phyloP scores from a whole-genome alignment of 169 alveolate species.

The Neospora caninum region DNA sequence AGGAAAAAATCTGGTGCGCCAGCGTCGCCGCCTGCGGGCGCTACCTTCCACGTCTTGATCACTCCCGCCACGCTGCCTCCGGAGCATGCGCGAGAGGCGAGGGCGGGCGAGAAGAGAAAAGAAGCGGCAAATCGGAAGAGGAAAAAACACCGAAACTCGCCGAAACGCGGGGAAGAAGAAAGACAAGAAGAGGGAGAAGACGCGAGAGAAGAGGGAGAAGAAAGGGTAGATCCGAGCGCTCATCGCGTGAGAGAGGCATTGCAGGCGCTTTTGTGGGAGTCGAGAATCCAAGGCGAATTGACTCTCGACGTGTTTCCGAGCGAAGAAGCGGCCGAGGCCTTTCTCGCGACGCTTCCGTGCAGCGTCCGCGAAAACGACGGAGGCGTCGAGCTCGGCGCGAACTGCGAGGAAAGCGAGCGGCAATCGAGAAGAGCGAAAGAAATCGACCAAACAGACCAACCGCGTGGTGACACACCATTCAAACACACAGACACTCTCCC shows the following conservation, averaged over 20 bases:
- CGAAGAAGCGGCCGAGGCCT: not conserved
- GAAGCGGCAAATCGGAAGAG: too few relatives aligned
- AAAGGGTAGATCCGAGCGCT: not conserved
- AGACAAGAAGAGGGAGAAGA: not conserved
- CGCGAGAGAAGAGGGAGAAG: not conserved
- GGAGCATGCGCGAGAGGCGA: not conserved
- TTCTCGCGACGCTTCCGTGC: not conserved
- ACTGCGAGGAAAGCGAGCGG: too few relatives aligned
- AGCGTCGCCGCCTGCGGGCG: not conserved
- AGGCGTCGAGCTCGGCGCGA: too few relatives aligned
- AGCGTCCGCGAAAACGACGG: too few relatives aligned
- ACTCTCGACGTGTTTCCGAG: not conserved
- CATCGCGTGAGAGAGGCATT: not conserved
- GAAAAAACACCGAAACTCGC: too few relatives aligned
- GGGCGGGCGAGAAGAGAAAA: not conserved
- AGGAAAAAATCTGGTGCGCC: not conserved
- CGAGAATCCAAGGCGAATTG: not conserved
- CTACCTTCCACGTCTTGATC: not conserved
- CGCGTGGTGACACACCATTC: too few relatives aligned
- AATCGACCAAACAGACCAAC: too few relatives aligned
- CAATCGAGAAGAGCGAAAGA: too few relatives aligned
- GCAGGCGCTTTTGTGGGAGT: slow-evolving; percentile 6
- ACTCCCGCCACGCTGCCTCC: not conserved
- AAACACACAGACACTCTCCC: not conserved
- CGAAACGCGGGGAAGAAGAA: not conserved